Base-by-base conservation (phyloP, 768 basidiomycete species). In the Trametes punicea region DNA sequence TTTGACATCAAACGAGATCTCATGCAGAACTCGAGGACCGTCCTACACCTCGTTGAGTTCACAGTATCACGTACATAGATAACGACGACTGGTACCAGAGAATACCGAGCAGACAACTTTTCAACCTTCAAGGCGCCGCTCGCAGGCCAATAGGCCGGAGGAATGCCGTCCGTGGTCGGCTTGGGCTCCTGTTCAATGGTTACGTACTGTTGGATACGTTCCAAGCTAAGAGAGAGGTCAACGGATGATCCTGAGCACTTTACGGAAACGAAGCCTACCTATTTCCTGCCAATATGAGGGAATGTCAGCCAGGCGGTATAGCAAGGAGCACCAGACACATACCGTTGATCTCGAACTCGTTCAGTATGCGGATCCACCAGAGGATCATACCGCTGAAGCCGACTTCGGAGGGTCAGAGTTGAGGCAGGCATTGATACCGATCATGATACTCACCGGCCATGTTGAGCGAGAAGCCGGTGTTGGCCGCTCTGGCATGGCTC, bases 111-210 rank as follows among this genome's bases (percentile, higher is more conserved):
- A 25, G 73, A 76, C 9, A 83, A 67, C 40, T 77, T 73, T 57
- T 83, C 77, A 1, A 81, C 75, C 4, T 65, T 62, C 25, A 84
- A 67, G 5, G 72, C 67, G 2, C 83, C 83, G 18, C 77, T 78
- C 1, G 82, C 72, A 8, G 83, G 83, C 83, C 83, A 85, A 51
- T 81, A 78, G 0, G 83, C 83, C 10, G 83, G 81, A 2, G 83
- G 83, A 21, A 74, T 65, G 3, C 76, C 76, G 9, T 69, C 61
- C 33, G 69, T 59, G 2, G 70, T 71, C 1, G 74, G 59, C 51
- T 70, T 66, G 0, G 73, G 71, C 65, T 84, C 83, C 55, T 80
- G 79, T 49, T 81, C 81, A 40, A 81, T 79, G 20, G 73, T 69
- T 27, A 82, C 65, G 63, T 82, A 84, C 36, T 77, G 77, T 50